Evolutionary conservation across 805 yeast species (phyloP), one percentile per base, ranked within the genome.

Genomic region (Candida cerambycidarum): DNA sequence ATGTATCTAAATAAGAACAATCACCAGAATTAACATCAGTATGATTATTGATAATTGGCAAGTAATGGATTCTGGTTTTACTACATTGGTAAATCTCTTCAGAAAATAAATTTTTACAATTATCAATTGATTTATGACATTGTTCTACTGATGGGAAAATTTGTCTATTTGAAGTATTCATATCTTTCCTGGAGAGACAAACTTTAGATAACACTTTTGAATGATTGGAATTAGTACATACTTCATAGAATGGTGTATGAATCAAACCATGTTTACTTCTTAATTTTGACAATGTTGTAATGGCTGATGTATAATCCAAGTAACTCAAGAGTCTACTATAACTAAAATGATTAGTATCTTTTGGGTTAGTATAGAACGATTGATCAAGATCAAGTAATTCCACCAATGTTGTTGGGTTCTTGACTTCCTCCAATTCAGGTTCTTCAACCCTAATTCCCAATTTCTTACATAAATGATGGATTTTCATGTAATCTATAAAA

Each of bases 1-100:
- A 90, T 0, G 97, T 89, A 58, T 90, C 97, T 45, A 90, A 71
- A 58, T 90, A 90, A 8, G 97, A 89, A 59, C 98, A 90, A 61
- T 90, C 97, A 1, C 97, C 97, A 6, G 88, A 59, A 13, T 73
- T 64, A 2, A 65, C 42, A 54, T 92, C 97, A 0, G 97, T 89
- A 43, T 78, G 82, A 12, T 59, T 51, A 41, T 54, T 57, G 17
- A 57, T 44, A 4, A 63, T 50, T 1, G 69, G 68, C 15, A 66
- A 45, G 39, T 43, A 59, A 45, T 66, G 71, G 13, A 54, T 54
- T 36, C 59, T 65, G 5, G 25, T 35, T 23, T 51, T 52, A 8
- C 55, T 44, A 43, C 69, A 63, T 27, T 52, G 47, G 30, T 45
- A 55, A 2, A 57, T 39, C 9, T 56, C 59, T 14, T 46, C 44